These are phyloP conservation scores for Emergomyces pasteurianus DNA, from an alignment of 2,329 filamentous ascomycete species.

Conservation along the genomic window DNA sequence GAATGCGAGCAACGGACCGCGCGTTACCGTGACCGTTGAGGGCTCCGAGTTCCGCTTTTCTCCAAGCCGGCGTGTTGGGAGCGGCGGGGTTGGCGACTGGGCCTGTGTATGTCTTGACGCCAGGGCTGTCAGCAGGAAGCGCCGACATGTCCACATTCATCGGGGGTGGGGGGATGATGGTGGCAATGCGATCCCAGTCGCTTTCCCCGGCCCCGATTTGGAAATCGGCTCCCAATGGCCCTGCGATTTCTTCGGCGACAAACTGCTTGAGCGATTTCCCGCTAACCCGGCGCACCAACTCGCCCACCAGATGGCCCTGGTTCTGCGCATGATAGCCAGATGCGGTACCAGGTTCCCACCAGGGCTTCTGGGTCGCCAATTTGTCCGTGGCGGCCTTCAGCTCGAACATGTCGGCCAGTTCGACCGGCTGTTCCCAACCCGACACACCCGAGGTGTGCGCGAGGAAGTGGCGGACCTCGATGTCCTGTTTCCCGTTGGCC, in stretches of 20 bases:
- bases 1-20: conserved; percentile 30
- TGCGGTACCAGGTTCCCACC: conserved; percentile 34
- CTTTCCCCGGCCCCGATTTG: conserved; percentile 33
- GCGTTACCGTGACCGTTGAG: conserved; percentile 38
- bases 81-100: conserved; percentile 14
- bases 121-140: conserved; percentile 12
- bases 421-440: conserved; percentile 23
- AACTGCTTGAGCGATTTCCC: conserved; percentile 36
- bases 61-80: conserved; percentile 23
- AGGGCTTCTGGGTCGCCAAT: conserved; percentile 32
- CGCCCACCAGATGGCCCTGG: conserved; percentile 34
- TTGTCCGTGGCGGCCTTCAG: conserved; percentile 17
- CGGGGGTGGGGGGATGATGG: conserved; percentile 19
- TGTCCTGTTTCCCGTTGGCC: conserved; percentile 29
- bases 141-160: conserved; percentile 10
- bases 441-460: conserved; percentile 29
- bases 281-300: conserved; percentile 31
- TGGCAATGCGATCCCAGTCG: conserved; percentile 31
- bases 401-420: conserved; percentile 25
- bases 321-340: conserved; percentile 33
- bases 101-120: conserved; percentile 20
- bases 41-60: conserved; percentile 31
- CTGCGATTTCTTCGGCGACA: conserved; percentile 31
- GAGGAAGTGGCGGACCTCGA: conserved; percentile 31
- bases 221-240: conserved; percentile 36